Evolutionary conservation across 805 yeast species (phyloP), one percentile per base, ranked within the genome.

Genomic region (Myxozyma mucilagina): DNA sequence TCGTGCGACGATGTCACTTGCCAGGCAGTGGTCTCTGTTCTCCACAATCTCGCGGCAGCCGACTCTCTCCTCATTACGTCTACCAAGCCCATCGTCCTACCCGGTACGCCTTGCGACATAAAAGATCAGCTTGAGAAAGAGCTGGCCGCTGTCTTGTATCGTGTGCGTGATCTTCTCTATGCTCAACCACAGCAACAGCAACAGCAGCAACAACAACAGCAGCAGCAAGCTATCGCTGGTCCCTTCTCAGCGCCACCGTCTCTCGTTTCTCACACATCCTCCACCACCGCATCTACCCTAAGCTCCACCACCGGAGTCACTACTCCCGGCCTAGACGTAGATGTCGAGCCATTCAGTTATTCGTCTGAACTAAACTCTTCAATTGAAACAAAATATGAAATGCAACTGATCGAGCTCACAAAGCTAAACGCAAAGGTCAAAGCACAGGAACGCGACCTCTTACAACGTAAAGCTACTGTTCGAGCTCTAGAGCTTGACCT

Each of bases 121-220:
- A 63, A 63, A 49, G 66, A 63, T 59, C 66, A 63, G 59, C 64
- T 63, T 9, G 66, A 63, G 35, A 63, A 57, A 50, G 66, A 60
- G 48, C 64, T 63, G 45, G 66, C 66, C 34, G 59, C 62, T 35
- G 62, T 63, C 11, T 50, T 63, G 18, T 63, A 63, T 47, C 64
- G 64, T 2, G 64, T 63, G 41, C 61, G 66, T 29, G 66, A 63
- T 35, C 64, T 63, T 14, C 48, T 48, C 24, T 50, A 52, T 39
- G 60, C 60, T 11, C 41, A 45, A 29, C 48, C 57, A 2, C 47
- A 34, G 43, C 57, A 38, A 38, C 55, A 51, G 47, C 47, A 39
- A 31, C 29, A 14, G 47, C 50, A 44, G 42, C 47, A 41, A 39
- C 41, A 41, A 16, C 47, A 29, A 4, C 54, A 35, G 44, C n/a